Evolutionary conservation across 2,329 filamentous ascomycete genomes (phyloP), one percentile per base, ranked within the genome.

Genomic region (Cercospora zeina): DNA sequence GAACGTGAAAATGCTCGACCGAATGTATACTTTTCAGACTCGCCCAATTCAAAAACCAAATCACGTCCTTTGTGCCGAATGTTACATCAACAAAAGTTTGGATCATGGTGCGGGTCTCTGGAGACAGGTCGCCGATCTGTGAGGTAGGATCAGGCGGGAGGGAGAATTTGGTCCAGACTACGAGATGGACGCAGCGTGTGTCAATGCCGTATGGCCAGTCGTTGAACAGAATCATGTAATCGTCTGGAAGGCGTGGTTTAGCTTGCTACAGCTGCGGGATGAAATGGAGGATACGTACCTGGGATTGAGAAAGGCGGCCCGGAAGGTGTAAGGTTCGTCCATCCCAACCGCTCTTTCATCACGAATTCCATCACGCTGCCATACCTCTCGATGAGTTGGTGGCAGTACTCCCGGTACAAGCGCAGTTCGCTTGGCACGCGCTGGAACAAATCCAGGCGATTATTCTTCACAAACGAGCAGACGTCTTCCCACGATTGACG

Each of bases 141-240:
- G 86, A 79, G 16, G 78, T 79, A 0, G 85, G 75, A 69, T 95
- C 87, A 61, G 92, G 89, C 58, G 86, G 82, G 24, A 97, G 80
- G 53, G 84, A 81, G 71, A 96, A 96, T 76, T 96, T 96, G 53
- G 90, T 95, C 93, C 93, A 97, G 11, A 96, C 86, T 4, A 96
- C 90, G 2, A 97, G 80, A 74, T 97, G 93, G 14, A 90, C 84
- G 66, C 96, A 93, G 56, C 84, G 82, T 51, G 80, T 73, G 69
- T 95, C 91, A 58, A 97, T 81, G 0, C 91, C 92, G 72, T 97
- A 97, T 0, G 93, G 93, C 90, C 92, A 97, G 81, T 97, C 93
- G 73, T 97, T 97, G 77, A 84, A 85, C 42, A 96, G 76, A 53
- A 96, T 87, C 75, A 87, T 91, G 70, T 88, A 78, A 47, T 64